Evolutionary conservation across 257 asterid species (phyloP), one percentile per base, ranked within the genome.

Genomic region (Linaria vulgaris): DNA sequence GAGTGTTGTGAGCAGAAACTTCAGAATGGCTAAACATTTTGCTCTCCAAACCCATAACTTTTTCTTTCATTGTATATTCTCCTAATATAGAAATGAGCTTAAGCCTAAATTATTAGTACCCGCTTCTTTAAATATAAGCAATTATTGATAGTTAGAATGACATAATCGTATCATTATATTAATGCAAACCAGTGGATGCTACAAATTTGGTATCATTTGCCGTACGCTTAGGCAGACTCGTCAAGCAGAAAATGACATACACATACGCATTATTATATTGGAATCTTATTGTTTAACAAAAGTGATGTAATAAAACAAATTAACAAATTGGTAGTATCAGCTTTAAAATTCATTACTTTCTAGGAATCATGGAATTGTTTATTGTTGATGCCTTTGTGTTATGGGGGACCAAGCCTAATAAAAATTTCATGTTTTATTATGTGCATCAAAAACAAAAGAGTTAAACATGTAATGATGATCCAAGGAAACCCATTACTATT

Each of bases 1-100:
- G 39, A 27, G 69, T 71, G 75, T 77, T 84, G 68, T 87, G 95
- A 51, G 82, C 72, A 14, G 88, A 82, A 66, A 87, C 85, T 14
- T 82, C 81, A 37, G 76, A 64, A 72, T 69, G 76, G 25, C 77
- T 69, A 55, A 71, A 67, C 1, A 60, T 43, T 66, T 75, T 63
- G 56, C 57, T 56, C 63, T 72, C 77, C 53, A 55, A 61, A 21
- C 73, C 90, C 90, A 83, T 85, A 23, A 3, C 48, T 22, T 44
- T 9, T 51, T 21, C n/a, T 12, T 51, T 45, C 22, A n/a, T n/a
- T 34, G 12, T 19, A 16, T 24, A 25, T 34, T 15, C 41, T 47
- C 45, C 20, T 43, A 20, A 12, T 6, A n/a, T n/a, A 4, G 20
- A 58, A 20, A 58, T 12, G 20, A 24, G 39, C 52, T 47, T 1